Evolutionary conservation across 2,329 filamentous ascomycete genomes (phyloP).

Genomic region (Botrytis aclada): DNA sequence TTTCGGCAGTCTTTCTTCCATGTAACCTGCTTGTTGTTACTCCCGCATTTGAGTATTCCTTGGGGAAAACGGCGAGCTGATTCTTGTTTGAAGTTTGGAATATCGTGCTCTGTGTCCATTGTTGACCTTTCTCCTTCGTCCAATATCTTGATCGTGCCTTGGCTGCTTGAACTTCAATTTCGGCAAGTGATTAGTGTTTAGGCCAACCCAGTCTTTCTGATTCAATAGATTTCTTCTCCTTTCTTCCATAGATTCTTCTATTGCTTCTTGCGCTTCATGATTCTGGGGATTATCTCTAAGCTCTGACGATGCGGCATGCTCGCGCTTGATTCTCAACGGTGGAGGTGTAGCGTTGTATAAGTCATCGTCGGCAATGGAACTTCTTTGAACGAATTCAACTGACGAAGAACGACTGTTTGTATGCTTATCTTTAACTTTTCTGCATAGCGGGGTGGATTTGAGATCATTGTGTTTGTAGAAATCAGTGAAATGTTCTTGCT

Average conservation of each 20-base stretch:
- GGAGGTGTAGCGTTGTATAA: conserved; percentile 31
- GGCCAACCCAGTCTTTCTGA: conserved; percentile 36
- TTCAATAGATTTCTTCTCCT: conserved; percentile 33
- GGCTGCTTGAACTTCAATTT: conserved; percentile 27
- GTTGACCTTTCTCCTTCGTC: conserved; percentile 31
- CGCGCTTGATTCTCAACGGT: conserved; percentile 22
- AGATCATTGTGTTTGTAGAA: background rate
- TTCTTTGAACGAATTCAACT: background rate
- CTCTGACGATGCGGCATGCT: conserved; percentile 15
- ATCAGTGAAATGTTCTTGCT: background rate
- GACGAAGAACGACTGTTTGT: background rate
- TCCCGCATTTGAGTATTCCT: background rate
- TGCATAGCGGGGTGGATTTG: background rate
- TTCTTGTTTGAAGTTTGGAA: conserved; percentile 22
- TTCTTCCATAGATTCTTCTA: conserved; percentile 25
- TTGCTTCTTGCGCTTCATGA: conserved; percentile 12
- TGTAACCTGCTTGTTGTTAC: background rate
- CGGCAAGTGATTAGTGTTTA: conserved; percentile 29
- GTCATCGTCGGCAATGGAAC: conserved; percentile 24
- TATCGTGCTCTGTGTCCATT: conserved; percentile 31
- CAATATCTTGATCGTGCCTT: conserved; percentile 30
- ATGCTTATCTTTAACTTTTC: background rate
- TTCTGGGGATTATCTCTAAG: background rate
- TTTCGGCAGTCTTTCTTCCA: background rate
- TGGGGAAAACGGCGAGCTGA: conserved; percentile 25